Base-by-base conservation (phyloP, 805 yeast genomes). In the Barnettozyma californica region DNA sequence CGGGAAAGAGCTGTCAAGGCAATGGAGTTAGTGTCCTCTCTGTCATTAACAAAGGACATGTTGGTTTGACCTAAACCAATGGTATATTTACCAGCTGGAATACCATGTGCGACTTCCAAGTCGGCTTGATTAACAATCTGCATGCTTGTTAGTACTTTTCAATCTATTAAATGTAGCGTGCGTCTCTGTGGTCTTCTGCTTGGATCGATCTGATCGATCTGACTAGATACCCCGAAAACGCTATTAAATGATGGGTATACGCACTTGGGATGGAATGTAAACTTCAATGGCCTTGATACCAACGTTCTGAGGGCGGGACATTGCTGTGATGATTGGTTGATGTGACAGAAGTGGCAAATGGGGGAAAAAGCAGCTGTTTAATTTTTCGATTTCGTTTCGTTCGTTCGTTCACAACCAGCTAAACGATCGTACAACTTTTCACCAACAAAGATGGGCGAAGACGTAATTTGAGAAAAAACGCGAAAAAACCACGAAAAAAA, bases 31-130 rank as follows among this genome's bases (percentile, higher is more conserved):
- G 90, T 90, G 65, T 94, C 99, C 71, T 94, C 98, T 69, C 97
- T 83, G 73, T 94, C 99, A 67, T 92, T 86, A 57, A 94, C 98
- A 62, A 88, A 94, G 18, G 95, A 80, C 99, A 94, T 94, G 70
- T 90, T 89, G 63, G 97, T 92, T 75, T 94, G 99, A 56, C 99
- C 99, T 52, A 94, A 78, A 44, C 99, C 99, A 68, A 94, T 92
- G 65, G 99, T 94, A 78, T 90, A 94, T 69, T 94, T 94, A 52
- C 99, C 99, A 47, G 86, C 74, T 20, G 98, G 80, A 53, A 92
- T 91, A 49, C 86, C 87, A 66, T 91, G 96, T 61, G 72, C 81
- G 55, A 76, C 71, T 69, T 94, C 99, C 57, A 94, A 74, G 48
- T 88, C 98, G 43, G 83, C 73, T 74, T 94, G 98, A 75, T 79